phyloP scores from a whole-genome alignment of 176 grass and related monocot genomes.

The Elaeis guineensis region DNA sequence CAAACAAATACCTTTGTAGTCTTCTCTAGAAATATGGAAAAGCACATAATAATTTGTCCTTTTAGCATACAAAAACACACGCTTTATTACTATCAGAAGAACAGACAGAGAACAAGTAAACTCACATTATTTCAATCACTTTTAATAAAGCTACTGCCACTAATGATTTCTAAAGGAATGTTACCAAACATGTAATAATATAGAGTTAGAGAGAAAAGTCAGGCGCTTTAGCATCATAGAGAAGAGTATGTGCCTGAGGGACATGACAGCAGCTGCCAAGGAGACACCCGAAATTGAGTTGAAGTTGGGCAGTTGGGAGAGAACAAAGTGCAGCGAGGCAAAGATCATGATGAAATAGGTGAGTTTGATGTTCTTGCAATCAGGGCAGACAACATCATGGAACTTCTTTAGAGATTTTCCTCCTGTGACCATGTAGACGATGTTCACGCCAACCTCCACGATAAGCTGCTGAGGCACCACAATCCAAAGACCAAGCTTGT shows the following conservation, averaged over 20 bases:
- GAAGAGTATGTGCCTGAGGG: slow-evolving; percentile 23
- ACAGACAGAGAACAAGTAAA: too few relatives aligned
- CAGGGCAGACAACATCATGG: slow-evolving; percentile 20
- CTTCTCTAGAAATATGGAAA: too few relatives aligned
- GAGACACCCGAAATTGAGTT: slow-evolving; percentile 57
- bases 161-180: too few relatives aligned
- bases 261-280: slow-evolving; percentile 68
- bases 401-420: slow-evolving; percentile 61
- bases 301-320: slow-evolving; percentile 61
- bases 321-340: slow-evolving; percentile 57
- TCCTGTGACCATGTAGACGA: slow-evolving; percentile 82
- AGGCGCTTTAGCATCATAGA: too few relatives aligned
- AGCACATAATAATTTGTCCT: too few relatives aligned
- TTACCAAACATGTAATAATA: too few relatives aligned
- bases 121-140: too few relatives aligned
- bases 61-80: too few relatives aligned
- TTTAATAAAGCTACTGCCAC: too few relatives aligned
- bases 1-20: too few relatives aligned
- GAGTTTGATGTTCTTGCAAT: slow-evolving; percentile 35
- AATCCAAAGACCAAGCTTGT: slow-evolving; percentile 61
- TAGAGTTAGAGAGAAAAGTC: too few relatives aligned
- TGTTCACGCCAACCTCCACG: slow-evolving; percentile 59
- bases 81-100: too few relatives aligned
- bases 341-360: slow-evolving; percentile 87
- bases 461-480: slow-evolving; percentile 74